These are phyloP conservation scores for Pascua guehoae DNA, from an alignment of 1,284 basidiomycete genomes.

Conservation along the genomic window DNA sequence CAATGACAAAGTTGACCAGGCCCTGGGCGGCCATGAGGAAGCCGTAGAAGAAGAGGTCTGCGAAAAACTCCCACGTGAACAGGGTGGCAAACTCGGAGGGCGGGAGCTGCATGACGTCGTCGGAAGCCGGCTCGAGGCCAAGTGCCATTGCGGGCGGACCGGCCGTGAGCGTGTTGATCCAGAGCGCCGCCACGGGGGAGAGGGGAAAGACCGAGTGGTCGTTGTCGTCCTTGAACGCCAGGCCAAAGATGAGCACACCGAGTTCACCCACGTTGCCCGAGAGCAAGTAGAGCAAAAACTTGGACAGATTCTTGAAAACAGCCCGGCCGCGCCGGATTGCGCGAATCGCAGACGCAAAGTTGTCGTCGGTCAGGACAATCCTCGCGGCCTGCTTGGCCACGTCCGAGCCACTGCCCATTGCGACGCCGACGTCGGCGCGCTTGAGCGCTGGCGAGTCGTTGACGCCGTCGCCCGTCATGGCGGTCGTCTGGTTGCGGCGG, in stretches of 20 bases:
- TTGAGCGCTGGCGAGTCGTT: slow-evolving; percentile 60
- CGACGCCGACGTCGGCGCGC: slow-evolving; percentile 62
- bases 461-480: slow-evolving; percentile 56
- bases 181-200: slow-evolving; percentile 63
- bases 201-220: slow-evolving; percentile 64
- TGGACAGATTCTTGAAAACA: slow-evolving; percentile 52
- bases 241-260: slow-evolving; percentile 59
- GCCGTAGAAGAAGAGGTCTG: slow-evolving; percentile 64
- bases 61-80: slow-evolving; percentile 55
- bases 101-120: slow-evolving; percentile 59
- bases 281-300: slow-evolving; percentile 54
- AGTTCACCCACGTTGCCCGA: slow-evolving; percentile 63
- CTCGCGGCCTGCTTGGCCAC: slow-evolving; percentile 61
- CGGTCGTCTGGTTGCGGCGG: slow-evolving; percentile 49
- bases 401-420: slow-evolving; percentile 68
- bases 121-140: slow-evolving; percentile 58
- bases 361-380: slow-evolving; percentile 66
- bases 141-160: slow-evolving; percentile 61
- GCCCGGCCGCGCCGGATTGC: slow-evolving; percentile 64
- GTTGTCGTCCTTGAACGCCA: slow-evolving; percentile 62
- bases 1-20: slow-evolving; percentile 57
- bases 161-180: slow-evolving; percentile 56
- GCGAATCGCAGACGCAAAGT: slow-evolving; percentile 66
- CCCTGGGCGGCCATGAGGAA: slow-evolving; percentile 60
- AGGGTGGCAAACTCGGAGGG: slow-evolving; percentile 56